These are phyloP conservation scores for Cercophora sp. DNA, from an alignment of 495 filamentous ascomycete species.

Conservation along the genomic window DNA sequence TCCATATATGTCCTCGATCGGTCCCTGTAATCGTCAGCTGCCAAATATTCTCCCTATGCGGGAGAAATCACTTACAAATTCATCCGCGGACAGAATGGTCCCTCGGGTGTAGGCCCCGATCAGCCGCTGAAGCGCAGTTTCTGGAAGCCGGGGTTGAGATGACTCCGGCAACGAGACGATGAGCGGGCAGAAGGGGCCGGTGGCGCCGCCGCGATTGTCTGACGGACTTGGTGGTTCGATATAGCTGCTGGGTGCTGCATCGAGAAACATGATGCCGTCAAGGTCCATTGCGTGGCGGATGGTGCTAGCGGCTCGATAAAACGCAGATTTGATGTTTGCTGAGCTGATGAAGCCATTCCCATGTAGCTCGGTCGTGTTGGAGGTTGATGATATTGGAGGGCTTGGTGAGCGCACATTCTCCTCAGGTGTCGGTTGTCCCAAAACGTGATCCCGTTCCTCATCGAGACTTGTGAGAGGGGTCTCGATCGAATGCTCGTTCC, in stretches of 20 bases:
- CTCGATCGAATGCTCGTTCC: neutral
- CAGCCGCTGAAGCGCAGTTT: constrained; percentile 32
- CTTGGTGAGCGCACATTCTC: neutral
- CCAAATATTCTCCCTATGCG: too few species aligned
- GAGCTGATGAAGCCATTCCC: constrained; percentile 28
- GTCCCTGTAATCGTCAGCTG: too few species aligned
- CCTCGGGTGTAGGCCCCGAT: constrained; percentile 37
- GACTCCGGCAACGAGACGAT: constrained; percentile 19
- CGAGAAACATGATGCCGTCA: constrained; percentile 48
- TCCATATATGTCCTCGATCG: constrained; percentile 29
- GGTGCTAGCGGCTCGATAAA: constrained; percentile 42
- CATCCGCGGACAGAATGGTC: constrained; percentile 39
- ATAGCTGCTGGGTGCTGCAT: constrained; percentile 38
- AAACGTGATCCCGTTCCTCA: constrained; percentile 7
- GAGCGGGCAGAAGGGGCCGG: constrained; percentile 20
- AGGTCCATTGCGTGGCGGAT: constrained; percentile 46
- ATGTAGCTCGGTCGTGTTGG: constrained; percentile 8
- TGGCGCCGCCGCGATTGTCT: neutral
- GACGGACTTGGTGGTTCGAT: constrained; percentile 7
- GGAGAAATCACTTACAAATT: too few species aligned
- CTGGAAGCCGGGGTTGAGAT: constrained; percentile 25
- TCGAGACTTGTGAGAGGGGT: constrained; percentile 19
- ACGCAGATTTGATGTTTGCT: constrained; percentile 32
- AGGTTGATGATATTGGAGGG: neutral
- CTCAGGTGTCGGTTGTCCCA: constrained; percentile 16